These are phyloP conservation scores for Neurospora sp. DNA, from an alignment of 495 filamentous ascomycete genomes.

Conservation along the genomic window DNA sequence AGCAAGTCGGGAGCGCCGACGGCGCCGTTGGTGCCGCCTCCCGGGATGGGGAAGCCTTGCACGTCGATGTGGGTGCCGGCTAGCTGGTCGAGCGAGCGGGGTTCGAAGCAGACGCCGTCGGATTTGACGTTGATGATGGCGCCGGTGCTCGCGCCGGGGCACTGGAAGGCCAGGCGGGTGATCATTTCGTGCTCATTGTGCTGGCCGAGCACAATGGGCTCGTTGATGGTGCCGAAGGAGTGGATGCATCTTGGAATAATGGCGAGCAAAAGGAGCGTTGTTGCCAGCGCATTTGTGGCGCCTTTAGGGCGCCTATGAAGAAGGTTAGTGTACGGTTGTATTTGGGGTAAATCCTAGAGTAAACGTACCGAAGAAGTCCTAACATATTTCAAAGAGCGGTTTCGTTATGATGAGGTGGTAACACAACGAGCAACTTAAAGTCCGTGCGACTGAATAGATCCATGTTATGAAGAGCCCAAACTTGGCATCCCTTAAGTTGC, in stretches of 20 bases:
- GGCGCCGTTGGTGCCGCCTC: conserved; percentile 19
- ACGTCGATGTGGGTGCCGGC: conserved; percentile 17
- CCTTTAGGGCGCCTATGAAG: background rate
- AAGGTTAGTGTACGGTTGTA: background rate
- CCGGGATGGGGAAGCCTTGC: conserved; percentile 12
- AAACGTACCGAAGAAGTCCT: background rate
- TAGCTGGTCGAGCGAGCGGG: conserved; percentile 19
- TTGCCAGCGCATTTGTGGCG: background rate
- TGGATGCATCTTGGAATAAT: background rate
- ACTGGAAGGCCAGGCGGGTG: conserved; percentile 21
- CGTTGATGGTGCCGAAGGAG: conserved; percentile 20
- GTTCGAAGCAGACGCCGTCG: conserved; percentile 20
- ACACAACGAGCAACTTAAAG: background rate
- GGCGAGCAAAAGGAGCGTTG: background rate
- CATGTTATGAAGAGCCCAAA: background rate
- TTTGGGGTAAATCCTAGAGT: background rate
- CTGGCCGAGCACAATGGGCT: conserved; percentile 13
- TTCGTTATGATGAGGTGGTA: background rate
- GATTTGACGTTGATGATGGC: conserved; percentile 4
- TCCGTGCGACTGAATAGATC: background rate
- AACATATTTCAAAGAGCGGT: background rate
- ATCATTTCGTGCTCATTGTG: conserved; percentile 25
- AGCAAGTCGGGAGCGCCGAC: conserved; percentile 20
- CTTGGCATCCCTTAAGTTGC: background rate
- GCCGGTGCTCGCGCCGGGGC: conserved; percentile 4